These are phyloP conservation scores for Calonectria pauciramosa DNA, from an alignment of 2,329 filamentous ascomycete genomes.

Conservation along the genomic window DNA sequence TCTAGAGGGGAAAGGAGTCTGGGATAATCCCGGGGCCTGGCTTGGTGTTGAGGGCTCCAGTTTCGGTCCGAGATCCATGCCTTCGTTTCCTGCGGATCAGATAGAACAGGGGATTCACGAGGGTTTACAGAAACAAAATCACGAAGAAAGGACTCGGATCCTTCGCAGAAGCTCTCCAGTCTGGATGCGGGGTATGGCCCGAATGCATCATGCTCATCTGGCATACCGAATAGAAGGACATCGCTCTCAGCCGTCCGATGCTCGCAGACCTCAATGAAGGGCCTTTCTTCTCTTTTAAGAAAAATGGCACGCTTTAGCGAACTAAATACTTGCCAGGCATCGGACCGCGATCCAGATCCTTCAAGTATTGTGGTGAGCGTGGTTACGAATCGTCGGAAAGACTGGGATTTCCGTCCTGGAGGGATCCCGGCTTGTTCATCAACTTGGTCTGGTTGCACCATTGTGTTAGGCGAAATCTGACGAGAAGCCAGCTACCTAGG, in stretches of 20 bases:
- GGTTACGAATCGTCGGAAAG: neutral
- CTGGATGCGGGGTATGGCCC: neutral
- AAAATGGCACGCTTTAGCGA: neutral
- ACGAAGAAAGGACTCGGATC: neutral
- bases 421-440: neutral
- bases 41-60: neutral
- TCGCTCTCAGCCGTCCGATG: neutral
- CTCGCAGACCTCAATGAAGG: neutral
- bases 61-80: slow-evolving; percentile 22
- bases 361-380: neutral
- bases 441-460: neutral
- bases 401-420: neutral
- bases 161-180: slow-evolving; percentile 2
- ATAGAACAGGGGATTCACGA: neutral
- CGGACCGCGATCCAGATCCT: neutral
- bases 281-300: neutral
- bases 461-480: neutral
- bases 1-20: neutral
- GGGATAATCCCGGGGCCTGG: neutral
- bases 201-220: neutral
- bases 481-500: neutral
- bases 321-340: slow-evolving; percentile 8
- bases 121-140: neutral
- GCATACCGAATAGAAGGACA: neutral
- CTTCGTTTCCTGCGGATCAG: neutral